Percentiles rank a stretch among this genome's conserved stretches.
Conservation (phyloP, 2,329 filamentous ascomycete genomes). For the Aspergillus oerlinghausenensis region DNA sequence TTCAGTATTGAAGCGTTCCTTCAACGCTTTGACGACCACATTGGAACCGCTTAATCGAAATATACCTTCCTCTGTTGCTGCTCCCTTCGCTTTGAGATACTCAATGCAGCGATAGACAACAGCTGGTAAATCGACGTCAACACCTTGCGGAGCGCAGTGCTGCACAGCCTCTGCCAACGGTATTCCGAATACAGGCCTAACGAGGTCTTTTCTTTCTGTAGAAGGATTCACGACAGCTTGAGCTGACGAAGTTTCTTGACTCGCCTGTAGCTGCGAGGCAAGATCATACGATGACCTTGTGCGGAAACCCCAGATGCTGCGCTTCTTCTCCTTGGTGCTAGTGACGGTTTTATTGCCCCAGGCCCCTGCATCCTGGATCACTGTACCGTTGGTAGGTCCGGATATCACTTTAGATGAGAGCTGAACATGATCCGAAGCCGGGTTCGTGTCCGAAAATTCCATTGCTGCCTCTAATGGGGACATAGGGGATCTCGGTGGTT, state of each 20-base stretch:
- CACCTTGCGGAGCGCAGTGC: constrained; percentile 66
- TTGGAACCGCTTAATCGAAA: constrained; percentile 98
- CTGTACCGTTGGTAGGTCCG: constrained; percentile 73
- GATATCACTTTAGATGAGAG: constrained; percentile 61
- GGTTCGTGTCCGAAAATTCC: constrained; percentile 25
- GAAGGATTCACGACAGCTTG: constrained; percentile 49
- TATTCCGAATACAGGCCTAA: constrained; percentile 76
- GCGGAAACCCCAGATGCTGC: constrained; percentile 61
- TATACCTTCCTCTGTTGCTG: constrained; percentile 83
- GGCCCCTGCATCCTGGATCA: constrained; percentile 74
- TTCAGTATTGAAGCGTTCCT: constrained; percentile 89
- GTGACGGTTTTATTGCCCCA: constrained; percentile 75
- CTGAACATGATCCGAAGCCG: constrained; percentile 25
- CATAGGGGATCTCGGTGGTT: constrained; percentile 30
- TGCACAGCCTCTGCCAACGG: constrained; percentile 81
- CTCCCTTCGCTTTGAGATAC: constrained; percentile 79
- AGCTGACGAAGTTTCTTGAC: constrained; percentile 36
- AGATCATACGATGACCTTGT: constrained; percentile 68
- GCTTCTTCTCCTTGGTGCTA: constrained; percentile 74
- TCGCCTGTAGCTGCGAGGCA: constrained; percentile 34
- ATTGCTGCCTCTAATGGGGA: constrained; percentile 24
- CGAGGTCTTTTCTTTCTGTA: constrained; percentile 48
- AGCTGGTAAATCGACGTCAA: constrained; percentile 73
- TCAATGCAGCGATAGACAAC: constrained; percentile 95
- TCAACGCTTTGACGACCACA: constrained; percentile 82